Evolutionary conservation across 352 stramenopile species (phyloP).

Genomic region (Pilasporangium apinafurcum): DNA sequence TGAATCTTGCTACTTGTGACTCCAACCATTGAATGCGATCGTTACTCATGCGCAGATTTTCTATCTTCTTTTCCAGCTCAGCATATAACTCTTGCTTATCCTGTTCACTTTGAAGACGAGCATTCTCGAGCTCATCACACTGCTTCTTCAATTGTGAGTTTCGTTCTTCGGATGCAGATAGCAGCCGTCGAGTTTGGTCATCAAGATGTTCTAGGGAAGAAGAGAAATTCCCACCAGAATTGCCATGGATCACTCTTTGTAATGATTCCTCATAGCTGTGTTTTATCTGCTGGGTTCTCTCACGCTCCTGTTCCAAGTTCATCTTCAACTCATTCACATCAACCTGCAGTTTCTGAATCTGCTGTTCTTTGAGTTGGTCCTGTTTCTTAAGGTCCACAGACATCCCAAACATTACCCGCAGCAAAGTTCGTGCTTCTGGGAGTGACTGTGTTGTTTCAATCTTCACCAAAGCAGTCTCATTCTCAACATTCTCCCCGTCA

Average conservation of each 20-base stretch:
- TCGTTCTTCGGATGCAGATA: slow-evolving; percentile 72
- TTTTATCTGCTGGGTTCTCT: slow-evolving; percentile 74
- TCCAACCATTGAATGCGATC: slow-evolving; percentile 67
- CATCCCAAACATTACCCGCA: slow-evolving; percentile 85
- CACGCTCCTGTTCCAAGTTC: slow-evolving; percentile 63
- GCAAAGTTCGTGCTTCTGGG: slow-evolving; percentile 65
- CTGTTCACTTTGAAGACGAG: slow-evolving; percentile 27
- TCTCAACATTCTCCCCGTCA: slow-evolving; percentile 35
- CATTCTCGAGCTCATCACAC: slow-evolving; percentile 64
- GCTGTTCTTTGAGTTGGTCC: slow-evolving; percentile 74
- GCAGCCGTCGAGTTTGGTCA: slow-evolving; percentile 54
- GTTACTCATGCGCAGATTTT: slow-evolving; percentile 39
- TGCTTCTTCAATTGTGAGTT: slow-evolving; percentile 66
- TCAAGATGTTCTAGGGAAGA: slow-evolving; percentile 26
- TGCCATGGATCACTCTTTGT: slow-evolving; percentile 56
- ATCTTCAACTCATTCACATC: slow-evolving; percentile 56
- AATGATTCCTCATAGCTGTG: slow-evolving; percentile 80
- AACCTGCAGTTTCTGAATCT: slow-evolving; percentile 69
- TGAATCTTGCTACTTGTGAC: slow-evolving; percentile 39
- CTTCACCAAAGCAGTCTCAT: slow-evolving; percentile 48
- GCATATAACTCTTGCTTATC: slow-evolving; percentile 46
- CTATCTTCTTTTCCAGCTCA: slow-evolving; percentile 36
- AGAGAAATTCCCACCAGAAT: slow-evolving; percentile 10
- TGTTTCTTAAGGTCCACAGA: slow-evolving; percentile 85
- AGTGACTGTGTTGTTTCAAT: slow-evolving; percentile 82